A percentile compares a stretch with the other conserved stretches of the same genome.
These are phyloP conservation scores for Takakia lepidozioides DNA, from an alignment of 225 moss, liverwort and hornwort species.

Conservation along the genomic window DNA sequence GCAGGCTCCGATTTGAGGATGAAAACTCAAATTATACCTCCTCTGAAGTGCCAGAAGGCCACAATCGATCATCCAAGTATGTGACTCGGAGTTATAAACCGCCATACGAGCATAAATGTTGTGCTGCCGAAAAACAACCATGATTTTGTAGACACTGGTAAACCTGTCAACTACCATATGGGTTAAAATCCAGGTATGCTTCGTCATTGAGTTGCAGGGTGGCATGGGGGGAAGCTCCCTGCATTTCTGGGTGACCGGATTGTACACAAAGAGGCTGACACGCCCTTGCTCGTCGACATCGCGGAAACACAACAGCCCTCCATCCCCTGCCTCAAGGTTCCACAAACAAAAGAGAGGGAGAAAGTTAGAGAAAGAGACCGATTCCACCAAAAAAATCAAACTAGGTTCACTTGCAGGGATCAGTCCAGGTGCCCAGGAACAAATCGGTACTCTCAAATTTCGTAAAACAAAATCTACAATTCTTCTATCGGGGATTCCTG, in stretches of 20 bases:
- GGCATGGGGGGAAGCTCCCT: slow-evolving; percentile 30
- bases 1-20: slow-evolving; percentile 31
- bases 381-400: too few species aligned
- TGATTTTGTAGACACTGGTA: slow-evolving; percentile 27
- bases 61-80: slow-evolving; percentile 15
- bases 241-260: slow-evolving; percentile 21
- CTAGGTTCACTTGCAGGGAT: too few species aligned
- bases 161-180: slow-evolving; percentile 29
- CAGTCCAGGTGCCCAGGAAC: too few species aligned
- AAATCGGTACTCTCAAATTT: too few species aligned
- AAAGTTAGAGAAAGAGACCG: too few species aligned
- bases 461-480: too few species aligned
- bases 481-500: too few species aligned
- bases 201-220: slow-evolving; percentile 22
- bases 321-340: slow-evolving; percentile 25
- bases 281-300: slow-evolving; percentile 30
- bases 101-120: slow-evolving; percentile 29
- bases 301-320: slow-evolving; percentile 38
- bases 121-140: slow-evolving; percentile 22
- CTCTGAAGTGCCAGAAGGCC: slow-evolving; percentile 25
- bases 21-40: slow-evolving; percentile 32
- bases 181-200: slow-evolving; percentile 24
- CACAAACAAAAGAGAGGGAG: too few species aligned
- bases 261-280: slow-evolving; percentile 37
- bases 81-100: slow-evolving; percentile 24